These are phyloP conservation scores for Botrytis paeoniae DNA, from an alignment of 2,329 filamentous ascomycete species.

Conservation along the genomic window DNA sequence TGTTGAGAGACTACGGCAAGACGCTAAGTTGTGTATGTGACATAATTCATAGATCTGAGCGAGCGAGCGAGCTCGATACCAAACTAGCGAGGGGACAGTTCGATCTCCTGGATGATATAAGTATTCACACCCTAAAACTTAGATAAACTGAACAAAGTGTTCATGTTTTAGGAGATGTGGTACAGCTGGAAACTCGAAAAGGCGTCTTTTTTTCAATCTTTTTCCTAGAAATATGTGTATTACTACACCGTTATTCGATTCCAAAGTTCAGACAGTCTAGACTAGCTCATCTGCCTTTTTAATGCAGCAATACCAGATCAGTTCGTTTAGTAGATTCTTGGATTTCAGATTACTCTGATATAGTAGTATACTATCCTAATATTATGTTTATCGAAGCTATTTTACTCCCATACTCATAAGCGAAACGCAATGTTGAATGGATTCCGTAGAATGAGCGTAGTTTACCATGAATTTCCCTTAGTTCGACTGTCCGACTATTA, in stretches of 20 bases:
- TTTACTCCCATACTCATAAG: background rate
- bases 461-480: background rate
- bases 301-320: background rate
- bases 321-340: background rate
- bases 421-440: background rate
- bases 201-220: accelerated
- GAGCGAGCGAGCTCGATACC: background rate
- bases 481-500: background rate
- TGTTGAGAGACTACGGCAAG: background rate
- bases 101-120: background rate
- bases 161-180: background rate
- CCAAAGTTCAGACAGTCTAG: background rate
- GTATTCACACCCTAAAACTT: background rate
- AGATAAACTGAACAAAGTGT: background rate
- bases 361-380: background rate
- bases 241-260: accelerated
- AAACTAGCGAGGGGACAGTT: background rate
- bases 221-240: background rate
- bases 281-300: background rate
- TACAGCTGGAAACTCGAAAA: background rate
- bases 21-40: background rate
- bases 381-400: background rate
- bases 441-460: background rate
- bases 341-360: background rate
- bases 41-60: background rate